phyloP scores from a whole-genome alignment of 768 basidiomycete genomes.

The Auriculariales sp. region DNA sequence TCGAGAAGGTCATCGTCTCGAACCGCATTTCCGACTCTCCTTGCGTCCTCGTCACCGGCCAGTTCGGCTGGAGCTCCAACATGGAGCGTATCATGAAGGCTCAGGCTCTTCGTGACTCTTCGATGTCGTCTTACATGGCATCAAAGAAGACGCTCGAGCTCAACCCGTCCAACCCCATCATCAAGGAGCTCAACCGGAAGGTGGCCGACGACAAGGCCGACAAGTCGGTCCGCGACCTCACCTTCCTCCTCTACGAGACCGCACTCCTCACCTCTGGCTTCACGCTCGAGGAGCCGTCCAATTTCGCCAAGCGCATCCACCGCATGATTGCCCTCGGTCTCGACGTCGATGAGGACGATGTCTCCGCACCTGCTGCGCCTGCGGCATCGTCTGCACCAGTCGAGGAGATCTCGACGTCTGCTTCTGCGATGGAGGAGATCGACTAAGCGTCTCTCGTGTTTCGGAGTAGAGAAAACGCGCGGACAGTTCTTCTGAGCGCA shows the following conservation, averaged over 20 bases:
- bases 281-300: conserved; percentile 87
- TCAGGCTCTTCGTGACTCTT: conserved; percentile 89
- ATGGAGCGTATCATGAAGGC: conserved; percentile 99
- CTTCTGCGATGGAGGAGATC: conserved; percentile 95
- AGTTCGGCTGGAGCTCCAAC: conserved; percentile 99
- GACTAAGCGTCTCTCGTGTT: conserved; percentile 36
- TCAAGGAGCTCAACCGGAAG: conserved; percentile 93
- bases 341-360: conserved; percentile 73
- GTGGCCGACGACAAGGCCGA: conserved; percentile 95
- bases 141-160: conserved; percentile 97
- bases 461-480: background rate
- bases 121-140: conserved; percentile 99
- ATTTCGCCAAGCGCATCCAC: conserved; percentile 92
- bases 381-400: conserved; percentile 32
- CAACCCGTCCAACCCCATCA: conserved; percentile 81
- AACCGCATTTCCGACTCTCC: conserved; percentile 97
- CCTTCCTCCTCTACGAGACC: conserved; percentile 92
- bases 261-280: conserved; percentile 91
- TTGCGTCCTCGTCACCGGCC: conserved; percentile 93
- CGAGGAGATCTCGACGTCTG: conserved; percentile 38
- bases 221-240: conserved; percentile 95
- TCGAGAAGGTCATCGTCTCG: conserved; percentile 96
- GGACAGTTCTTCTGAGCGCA: background rate
- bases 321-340: conserved; percentile 92
- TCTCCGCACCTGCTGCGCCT: conserved; percentile 29